Evolutionary conservation across 2,329 filamentous ascomycete species (phyloP).

Genomic region (Nigrograna mackinnonii): DNA sequence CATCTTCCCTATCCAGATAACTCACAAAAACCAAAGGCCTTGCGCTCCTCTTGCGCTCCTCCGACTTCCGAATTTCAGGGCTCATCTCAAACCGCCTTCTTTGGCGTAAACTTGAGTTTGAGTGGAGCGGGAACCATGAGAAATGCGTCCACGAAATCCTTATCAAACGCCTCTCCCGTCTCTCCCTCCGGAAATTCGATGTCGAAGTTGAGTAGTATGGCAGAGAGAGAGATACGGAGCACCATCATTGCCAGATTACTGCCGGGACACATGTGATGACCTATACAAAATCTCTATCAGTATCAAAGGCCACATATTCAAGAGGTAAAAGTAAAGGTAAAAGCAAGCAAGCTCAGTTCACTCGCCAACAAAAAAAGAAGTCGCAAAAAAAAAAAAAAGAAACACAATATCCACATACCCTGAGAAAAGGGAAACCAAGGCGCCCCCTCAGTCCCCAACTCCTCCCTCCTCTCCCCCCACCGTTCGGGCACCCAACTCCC

Average conservation of each 20-base stretch:
- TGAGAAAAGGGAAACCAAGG: conserved; percentile 18
- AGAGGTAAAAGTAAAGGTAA: too few relatives aligned
- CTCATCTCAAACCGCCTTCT: not conserved
- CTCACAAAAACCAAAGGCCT: too few relatives aligned
- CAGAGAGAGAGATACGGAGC: conserved; percentile 16
- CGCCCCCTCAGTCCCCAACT: conserved; percentile 18
- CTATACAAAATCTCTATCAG: conserved; percentile 3
- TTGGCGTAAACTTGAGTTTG: conserved; percentile 22
- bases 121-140: conserved; percentile 32
- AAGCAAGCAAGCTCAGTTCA: too few relatives aligned
- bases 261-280: conserved; percentile 19
- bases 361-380: too few relatives aligned
- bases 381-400: not conserved
- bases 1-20: too few relatives aligned
- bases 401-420: conserved; percentile 6
- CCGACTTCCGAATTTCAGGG: too few relatives aligned
- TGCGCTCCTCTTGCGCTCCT: too few relatives aligned
- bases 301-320: not conserved
- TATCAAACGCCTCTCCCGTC: conserved; percentile 22
- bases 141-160: conserved; percentile 21
- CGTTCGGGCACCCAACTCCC: conserved; percentile 16
- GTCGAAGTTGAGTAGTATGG: conserved; percentile 21
- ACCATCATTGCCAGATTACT: conserved; percentile 21
- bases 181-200: conserved; percentile 21
- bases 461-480: conserved; percentile 12